Percentiles rank a stretch among this genome's conserved stretches.
Evolutionary conservation across 2,329 filamentous ascomycete genomes (phyloP).

Genomic region (Colletotrichum aenigma): DNA sequence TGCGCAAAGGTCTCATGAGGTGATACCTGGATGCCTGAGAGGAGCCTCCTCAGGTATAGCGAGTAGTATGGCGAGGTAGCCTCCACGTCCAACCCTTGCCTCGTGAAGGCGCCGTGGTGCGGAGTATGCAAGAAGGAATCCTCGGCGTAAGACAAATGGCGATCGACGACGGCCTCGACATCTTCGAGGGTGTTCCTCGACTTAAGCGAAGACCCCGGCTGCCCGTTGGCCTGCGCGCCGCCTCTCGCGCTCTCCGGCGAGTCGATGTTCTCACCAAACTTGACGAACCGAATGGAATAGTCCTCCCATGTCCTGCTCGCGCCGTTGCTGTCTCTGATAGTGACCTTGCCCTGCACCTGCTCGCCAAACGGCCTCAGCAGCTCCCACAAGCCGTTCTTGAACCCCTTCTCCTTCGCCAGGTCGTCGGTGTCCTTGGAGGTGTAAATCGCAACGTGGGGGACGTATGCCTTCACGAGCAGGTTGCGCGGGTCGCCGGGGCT

Average conservation of each 20-base stretch:
- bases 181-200: constrained; percentile 52
- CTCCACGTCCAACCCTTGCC: constrained; percentile 48
- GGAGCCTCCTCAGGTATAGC: constrained; percentile 80
- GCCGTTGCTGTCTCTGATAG: constrained; percentile 88
- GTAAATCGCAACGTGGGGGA: constrained; percentile 86
- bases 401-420: constrained; percentile 82
- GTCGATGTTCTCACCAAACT: constrained; percentile 66
- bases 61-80: constrained; percentile 80
- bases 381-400: constrained; percentile 81
- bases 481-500: constrained; percentile 60
- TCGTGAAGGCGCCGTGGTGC: constrained; percentile 41
- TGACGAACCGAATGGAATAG: constrained; percentile 85
- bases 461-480: constrained; percentile 82
- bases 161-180: constrained; percentile 81
- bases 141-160: constrained; percentile 80
- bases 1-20: constrained; percentile 94
- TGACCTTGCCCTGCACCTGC: constrained; percentile 83
- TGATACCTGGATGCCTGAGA: constrained; percentile 79
- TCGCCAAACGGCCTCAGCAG: constrained; percentile 92
- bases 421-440: constrained; percentile 87
- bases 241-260: constrained; percentile 47
- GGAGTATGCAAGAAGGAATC: constrained; percentile 48
- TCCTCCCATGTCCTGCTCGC: constrained; percentile 85
- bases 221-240: constrained; percentile 31
- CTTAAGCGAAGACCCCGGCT: constrained; percentile 15